phyloP scores from a whole-genome alignment of 768 basidiomycete species.

The Mycena metata region DNA sequence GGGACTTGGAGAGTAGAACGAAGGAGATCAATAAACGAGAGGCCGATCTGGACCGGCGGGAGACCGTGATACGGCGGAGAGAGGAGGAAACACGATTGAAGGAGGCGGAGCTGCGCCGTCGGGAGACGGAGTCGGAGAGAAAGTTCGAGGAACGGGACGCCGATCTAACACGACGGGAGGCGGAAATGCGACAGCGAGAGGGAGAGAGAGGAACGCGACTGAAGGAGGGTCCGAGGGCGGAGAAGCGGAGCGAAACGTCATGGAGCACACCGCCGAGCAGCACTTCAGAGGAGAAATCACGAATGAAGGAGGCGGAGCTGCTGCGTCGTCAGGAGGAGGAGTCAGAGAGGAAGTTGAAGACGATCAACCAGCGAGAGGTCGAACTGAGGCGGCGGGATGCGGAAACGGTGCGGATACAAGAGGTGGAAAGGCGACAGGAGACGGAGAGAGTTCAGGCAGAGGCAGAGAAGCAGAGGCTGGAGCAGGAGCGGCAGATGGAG shows the following conservation, averaged over 20 bases:
- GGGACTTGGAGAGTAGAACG: neutral
- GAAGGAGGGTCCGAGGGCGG: too few species aligned
- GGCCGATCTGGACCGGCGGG: too few species aligned
- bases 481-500: constrained; percentile 44
- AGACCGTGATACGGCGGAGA: neutral
- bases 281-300: too few species aligned
- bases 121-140: too few species aligned
- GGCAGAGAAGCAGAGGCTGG: constrained; percentile 40
- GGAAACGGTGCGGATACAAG: constrained; percentile 28
- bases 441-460: constrained; percentile 39
- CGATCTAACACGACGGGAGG: too few species aligned
- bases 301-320: too few species aligned
- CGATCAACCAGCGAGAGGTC: constrained; percentile 37
- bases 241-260: too few species aligned
- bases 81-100: constrained; percentile 34
- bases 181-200: too few species aligned
- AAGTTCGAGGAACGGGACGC: too few species aligned
- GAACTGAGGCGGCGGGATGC: constrained; percentile 32
- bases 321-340: constrained; percentile 36
- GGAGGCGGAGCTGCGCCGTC: constrained; percentile 25
- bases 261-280: too few species aligned
- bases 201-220: too few species aligned
- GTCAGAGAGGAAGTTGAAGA: constrained; percentile 37
- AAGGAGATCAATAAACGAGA: too few species aligned
- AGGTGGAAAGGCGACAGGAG: constrained; percentile 43